Percentiles rank a stretch among this genome's conserved stretches.
Conservation (phyloP, 257 asterid species). For the Przewalskia tangutica region DNA sequence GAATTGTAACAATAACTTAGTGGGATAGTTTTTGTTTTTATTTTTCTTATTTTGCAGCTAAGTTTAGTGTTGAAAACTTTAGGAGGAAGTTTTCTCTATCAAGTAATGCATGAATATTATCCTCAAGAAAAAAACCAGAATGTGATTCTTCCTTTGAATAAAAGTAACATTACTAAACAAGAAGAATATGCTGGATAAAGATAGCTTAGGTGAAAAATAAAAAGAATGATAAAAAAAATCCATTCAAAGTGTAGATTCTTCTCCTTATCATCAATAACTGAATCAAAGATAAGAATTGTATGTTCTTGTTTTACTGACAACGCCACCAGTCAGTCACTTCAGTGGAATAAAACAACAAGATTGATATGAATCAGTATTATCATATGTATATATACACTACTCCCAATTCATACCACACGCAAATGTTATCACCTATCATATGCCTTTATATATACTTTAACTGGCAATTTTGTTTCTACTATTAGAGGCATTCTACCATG, state of each 20-base stretch:
- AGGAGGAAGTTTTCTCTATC: conserved; percentile 15
- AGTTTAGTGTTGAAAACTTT: conserved; percentile 16
- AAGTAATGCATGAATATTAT: conserved; percentile 9
- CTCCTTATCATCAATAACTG: conserved; percentile 3
- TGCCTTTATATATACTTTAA: not conserved
- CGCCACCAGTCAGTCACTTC: conserved; percentile 3
- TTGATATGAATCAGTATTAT: conserved; percentile 4
- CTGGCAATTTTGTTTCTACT: not conserved
- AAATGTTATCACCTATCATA: not conserved
- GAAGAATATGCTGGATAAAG: conserved; percentile 39
- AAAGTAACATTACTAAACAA: conserved; percentile 27
- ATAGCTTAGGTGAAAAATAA: conserved; percentile 26
- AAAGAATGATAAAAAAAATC: conserved; percentile 11
- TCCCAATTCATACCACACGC: not conserved
- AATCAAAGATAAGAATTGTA: not conserved
- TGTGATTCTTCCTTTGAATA: conserved; percentile 42
- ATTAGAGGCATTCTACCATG: not conserved
- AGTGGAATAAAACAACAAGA: conserved; percentile 3
- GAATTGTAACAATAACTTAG: conserved; percentile 21
- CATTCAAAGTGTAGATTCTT: conserved; percentile 29
- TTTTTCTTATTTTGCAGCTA: not conserved
- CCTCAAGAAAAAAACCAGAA: conserved; percentile 19
- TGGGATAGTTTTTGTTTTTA: conserved; percentile 5
- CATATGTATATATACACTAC: conserved; percentile 4
- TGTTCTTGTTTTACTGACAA: conserved; percentile 5